Percentiles rank a stretch among this genome's conserved stretches.
These are phyloP conservation scores for Sporothrix brasiliensis DNA, from an alignment of 2,329 filamentous ascomycete genomes.

Conservation along the genomic window DNA sequence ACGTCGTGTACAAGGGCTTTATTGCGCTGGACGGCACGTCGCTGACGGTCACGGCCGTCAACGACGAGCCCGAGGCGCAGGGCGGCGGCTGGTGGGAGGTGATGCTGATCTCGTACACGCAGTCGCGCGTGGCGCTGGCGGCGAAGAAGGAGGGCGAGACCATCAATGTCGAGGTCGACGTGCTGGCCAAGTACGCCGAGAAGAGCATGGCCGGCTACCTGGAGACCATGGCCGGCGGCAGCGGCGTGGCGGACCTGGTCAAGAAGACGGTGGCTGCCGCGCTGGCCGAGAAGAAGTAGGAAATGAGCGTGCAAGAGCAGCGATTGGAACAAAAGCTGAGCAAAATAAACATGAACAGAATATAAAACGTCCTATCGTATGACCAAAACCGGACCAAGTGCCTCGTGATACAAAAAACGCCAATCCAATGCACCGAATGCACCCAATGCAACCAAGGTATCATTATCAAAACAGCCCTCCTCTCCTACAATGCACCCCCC, in stretches of 20 bases:
- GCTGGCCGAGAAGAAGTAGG: conserved; percentile 44
- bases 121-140: conserved; percentile 84
- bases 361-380: background rate
- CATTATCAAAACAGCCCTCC: conserved; percentile 31
- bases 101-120: conserved; percentile 96
- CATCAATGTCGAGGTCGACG: conserved; percentile 92
- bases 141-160: conserved; percentile 76
- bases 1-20: conserved; percentile 96
- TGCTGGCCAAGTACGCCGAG: conserved; percentile 82
- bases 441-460: conserved; percentile 11
- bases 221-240: conserved; percentile 53
- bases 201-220: conserved; percentile 88
- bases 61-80: conserved; percentile 66
- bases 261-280: conserved; percentile 74
- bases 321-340: background rate
- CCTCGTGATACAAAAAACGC: background rate
- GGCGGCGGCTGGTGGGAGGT: conserved; percentile 79
- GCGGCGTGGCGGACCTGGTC: conserved; percentile 69
- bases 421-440: background rate
- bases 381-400: background rate
- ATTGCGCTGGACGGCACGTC: conserved; percentile 93
- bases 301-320: background rate
- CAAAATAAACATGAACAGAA: background rate
- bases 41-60: conserved; percentile 84
- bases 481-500: conserved; percentile 52